Conservation (phyloP, 352 stramenopile genomes). For the Saprolegnia diclina region DNA sequence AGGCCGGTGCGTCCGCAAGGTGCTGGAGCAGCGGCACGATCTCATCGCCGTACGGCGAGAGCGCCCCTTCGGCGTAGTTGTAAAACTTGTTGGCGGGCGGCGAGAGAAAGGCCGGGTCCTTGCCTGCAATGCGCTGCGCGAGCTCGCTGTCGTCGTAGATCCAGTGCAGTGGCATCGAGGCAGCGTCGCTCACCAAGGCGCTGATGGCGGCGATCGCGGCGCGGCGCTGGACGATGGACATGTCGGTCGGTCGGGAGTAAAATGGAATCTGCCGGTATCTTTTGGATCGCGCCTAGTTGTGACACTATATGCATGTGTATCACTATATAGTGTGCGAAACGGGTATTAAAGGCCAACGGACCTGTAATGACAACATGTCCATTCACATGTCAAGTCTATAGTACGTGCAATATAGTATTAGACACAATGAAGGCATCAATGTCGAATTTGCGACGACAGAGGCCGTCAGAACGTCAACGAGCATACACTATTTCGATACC, state of each 20-base stretch:
- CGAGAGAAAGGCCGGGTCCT: constrained; percentile 46
- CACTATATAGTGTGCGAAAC: too few relatives aligned
- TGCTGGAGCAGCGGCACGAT: constrained; percentile 55
- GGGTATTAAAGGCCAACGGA: too few relatives aligned
- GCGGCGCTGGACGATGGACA: constrained; percentile 32
- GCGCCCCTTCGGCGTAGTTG: constrained; percentile 42
- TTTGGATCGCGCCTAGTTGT: not conserved
- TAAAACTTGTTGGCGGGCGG: constrained; percentile 62
- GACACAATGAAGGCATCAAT: too few relatives aligned
- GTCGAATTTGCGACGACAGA: not conserved
- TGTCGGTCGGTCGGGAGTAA: not conserved
- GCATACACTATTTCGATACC: not conserved
- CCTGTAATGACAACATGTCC: too few relatives aligned
- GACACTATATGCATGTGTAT: not conserved
- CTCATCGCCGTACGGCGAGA: constrained; percentile 63
- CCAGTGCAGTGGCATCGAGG: constrained; percentile 68
- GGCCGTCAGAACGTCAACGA: not conserved
- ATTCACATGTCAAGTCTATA: too few relatives aligned
- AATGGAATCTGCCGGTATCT: not conserved
- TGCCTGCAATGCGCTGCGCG: constrained; percentile 32
- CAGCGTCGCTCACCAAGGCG: constrained; percentile 56
- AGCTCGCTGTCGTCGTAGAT: constrained; percentile 63
- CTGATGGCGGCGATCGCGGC: constrained; percentile 43
- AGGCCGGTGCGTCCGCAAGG: constrained; percentile 39
- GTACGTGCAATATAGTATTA: too few relatives aligned